Base-by-base conservation (phyloP, 2,329 filamentous ascomycete genomes). In the Penicillium sp. region DNA sequence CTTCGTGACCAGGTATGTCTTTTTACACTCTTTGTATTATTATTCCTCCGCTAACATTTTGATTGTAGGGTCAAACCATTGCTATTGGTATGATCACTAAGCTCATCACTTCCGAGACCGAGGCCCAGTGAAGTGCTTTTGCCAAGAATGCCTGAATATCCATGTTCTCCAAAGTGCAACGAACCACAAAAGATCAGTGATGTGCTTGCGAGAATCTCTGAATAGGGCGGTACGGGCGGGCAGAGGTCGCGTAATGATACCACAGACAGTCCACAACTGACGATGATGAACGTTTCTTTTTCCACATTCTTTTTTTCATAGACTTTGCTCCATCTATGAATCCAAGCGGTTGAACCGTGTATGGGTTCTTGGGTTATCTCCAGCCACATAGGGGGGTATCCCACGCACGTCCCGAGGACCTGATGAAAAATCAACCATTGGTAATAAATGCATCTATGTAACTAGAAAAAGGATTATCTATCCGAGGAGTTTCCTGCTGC, bases 81-180 rank as follows among this genome's bases (percentile, higher is more conserved):
- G 94, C 94, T 55, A 99, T 99, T 79, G 94, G 94, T 71, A 99
- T 99, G 85, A 95, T 99, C 75, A 97, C 91, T 59, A 97, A 92
- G 83, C 84, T 99, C 60, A 85, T 90, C 66, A 51, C 52, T 31
- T 25, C 64, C 21, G 68, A 71, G 33, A 55, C 61, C 25, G 63
- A 67, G 29, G 58, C 36, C 27, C 31, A 45, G 51, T 58, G 36
- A 50, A 55, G 49, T 39, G 34, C 27, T 50, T 50, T 23, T 15
- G 15, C 49, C n/a, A 23, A 47, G 27, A 31, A 31, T 21, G 29
- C 36, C 49, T 53, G 13, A 27, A 56, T 47, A 21, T 56, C 21
- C 29, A 43, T 29, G 29, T 47, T 40, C 13, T 19, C 23, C 27
- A 47, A 52, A 41, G 41, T 36, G 16, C 41, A 36, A 41, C 4